phyloP scores from a whole-genome alignment of 306 rosid genomes.

The Inga leiocalycina region DNA sequence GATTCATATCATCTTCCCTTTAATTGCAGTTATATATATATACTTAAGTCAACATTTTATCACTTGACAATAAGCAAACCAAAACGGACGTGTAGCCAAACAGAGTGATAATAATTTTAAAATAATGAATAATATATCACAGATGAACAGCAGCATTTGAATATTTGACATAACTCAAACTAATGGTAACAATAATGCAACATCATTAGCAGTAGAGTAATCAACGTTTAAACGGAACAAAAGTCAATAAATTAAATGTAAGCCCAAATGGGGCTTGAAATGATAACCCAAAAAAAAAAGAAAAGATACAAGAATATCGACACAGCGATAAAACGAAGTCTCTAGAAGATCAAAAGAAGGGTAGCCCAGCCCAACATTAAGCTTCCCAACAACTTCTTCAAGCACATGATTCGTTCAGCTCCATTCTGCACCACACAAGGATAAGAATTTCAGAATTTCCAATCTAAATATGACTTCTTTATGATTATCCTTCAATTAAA shows the following conservation, averaged over 20 bases:
- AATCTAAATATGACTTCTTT: slow-evolving; percentile 3
- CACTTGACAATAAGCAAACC: background rate
- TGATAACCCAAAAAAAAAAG: background rate
- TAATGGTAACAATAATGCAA: background rate
- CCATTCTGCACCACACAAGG: slow-evolving; percentile 64
- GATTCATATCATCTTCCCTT: background rate
- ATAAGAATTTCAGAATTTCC: slow-evolving; percentile 7
- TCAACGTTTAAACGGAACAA: slow-evolving; percentile 36
- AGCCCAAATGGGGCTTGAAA: background rate
- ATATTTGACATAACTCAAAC: background rate
- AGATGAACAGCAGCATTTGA: background rate
- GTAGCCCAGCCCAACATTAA: slow-evolving; percentile 69
- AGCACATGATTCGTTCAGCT: slow-evolving; percentile 48
- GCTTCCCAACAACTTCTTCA: slow-evolving; percentile 62
- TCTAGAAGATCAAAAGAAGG: slow-evolving; percentile 62
- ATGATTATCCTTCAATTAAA: too few relatives aligned
- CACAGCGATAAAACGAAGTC: slow-evolving; percentile 24
- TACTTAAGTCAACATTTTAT: background rate
- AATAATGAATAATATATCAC: background rate
- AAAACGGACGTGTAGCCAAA: background rate
- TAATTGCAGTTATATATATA: background rate
- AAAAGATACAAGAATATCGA: slow-evolving; percentile 45
- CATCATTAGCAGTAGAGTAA: slow-evolving; percentile 22
- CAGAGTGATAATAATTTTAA: background rate
- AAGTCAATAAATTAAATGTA: slow-evolving; percentile 17